Evolutionary conservation across 2,329 filamentous ascomycete species (phyloP).

Genomic region (Fusarium sp.): DNA sequence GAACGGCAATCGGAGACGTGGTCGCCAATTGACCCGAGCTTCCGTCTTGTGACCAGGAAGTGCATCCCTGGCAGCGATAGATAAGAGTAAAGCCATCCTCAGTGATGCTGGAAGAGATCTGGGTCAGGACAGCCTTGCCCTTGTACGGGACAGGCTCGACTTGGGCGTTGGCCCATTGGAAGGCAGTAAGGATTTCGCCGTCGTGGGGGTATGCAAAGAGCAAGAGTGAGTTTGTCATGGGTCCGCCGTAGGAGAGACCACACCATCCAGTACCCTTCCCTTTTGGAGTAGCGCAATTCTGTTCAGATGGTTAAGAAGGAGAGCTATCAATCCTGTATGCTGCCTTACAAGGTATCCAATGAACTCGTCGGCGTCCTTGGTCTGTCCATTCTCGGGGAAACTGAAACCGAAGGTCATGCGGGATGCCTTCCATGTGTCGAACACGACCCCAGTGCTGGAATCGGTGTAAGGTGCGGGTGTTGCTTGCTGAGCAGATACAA

Average conservation of each 20-base stretch:
- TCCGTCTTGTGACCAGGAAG: constrained; percentile 13
- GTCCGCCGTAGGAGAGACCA: constrained; percentile 16
- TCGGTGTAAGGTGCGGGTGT: constrained; percentile 3
- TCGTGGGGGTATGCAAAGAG: constrained; percentile 18
- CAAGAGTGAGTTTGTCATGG: constrained; percentile 15
- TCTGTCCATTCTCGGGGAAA: constrained; percentile 3
- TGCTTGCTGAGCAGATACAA: constrained; percentile 17
- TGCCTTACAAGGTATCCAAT: constrained; percentile 14
- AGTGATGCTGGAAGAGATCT: constrained; percentile 17
- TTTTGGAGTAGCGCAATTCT: constrained; percentile 12
- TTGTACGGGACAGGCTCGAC: constrained; percentile 12
- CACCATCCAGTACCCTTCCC: constrained; percentile 13
- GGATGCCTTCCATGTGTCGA: constrained; percentile 9
- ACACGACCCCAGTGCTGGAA: neutral
- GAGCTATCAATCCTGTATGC: rapidly evolving
- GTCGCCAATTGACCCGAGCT: neutral
- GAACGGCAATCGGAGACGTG: neutral
- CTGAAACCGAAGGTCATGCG: constrained; percentile 14
- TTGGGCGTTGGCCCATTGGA: constrained; percentile 13
- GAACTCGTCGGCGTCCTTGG: constrained; percentile 12
- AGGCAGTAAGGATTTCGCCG: constrained; percentile 1
- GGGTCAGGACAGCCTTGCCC: constrained; percentile 7
- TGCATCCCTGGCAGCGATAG: constrained; percentile 21
- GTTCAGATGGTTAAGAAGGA: neutral
- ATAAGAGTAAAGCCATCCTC: constrained; percentile 8